Evolutionary conservation across 371 early-diverging fungal species (phyloP).

Genomic region (Apophysomyces sp.): DNA sequence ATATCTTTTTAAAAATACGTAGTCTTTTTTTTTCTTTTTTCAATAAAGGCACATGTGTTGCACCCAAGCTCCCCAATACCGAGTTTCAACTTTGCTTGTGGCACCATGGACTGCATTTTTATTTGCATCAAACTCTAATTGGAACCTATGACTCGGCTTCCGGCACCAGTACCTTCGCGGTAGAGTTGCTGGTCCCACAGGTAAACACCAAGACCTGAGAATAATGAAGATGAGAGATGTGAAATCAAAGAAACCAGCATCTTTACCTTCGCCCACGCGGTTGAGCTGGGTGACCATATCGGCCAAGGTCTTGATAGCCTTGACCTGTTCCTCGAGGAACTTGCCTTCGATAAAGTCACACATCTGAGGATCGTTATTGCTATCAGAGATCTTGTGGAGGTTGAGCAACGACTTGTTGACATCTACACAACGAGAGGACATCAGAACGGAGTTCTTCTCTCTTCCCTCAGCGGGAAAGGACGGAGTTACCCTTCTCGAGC

Average conservation of each 20-base stretch:
- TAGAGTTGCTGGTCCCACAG: constrained; percentile 67
- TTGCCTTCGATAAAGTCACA: constrained; percentile 65
- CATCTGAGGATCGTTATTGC: constrained; percentile 67
- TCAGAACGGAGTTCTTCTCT: background rate
- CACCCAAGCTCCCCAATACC: background rate
- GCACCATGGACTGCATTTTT: background rate
- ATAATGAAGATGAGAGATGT: too few species aligned
- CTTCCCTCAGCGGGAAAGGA: too few species aligned
- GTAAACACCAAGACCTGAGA: constrained; percentile 45
- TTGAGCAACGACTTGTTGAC: constrained; percentile 70
- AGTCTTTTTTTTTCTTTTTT: background rate
- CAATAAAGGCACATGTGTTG: background rate
- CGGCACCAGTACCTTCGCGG: constrained; percentile 47
- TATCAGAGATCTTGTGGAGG: constrained; percentile 62
- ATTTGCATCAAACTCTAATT: constrained; percentile 1
- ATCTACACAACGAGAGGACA: constrained; percentile 28
- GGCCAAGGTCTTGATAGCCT: constrained; percentile 65
- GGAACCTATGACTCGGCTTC: constrained; percentile 35
- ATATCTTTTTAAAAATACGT: background rate
- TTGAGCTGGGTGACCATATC: constrained; percentile 68
- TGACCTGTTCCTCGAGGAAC: constrained; percentile 67
- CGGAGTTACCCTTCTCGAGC: constrained; percentile 57
- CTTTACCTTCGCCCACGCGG: constrained; percentile 54
- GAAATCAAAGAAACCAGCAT: too few species aligned
- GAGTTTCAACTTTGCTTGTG: constrained; percentile 1